A percentile compares a stretch with the other conserved stretches of the same genome.
These are phyloP conservation scores for Acanthamoeba pearcei DNA, from an alignment of 208 protist genomes.

Conservation along the genomic window DNA sequence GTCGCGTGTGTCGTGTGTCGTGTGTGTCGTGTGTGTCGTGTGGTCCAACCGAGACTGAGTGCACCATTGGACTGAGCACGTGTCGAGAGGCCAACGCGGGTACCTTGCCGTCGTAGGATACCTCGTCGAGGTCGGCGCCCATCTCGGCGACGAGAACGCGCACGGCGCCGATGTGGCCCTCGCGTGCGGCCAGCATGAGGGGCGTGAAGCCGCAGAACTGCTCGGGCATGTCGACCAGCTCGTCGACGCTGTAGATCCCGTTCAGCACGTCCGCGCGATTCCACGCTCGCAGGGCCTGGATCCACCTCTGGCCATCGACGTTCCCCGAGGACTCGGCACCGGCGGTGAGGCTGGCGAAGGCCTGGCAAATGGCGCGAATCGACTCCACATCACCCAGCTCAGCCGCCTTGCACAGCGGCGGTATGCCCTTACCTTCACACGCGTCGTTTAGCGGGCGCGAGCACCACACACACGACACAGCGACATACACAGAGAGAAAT, in stretches of 20 bases:
- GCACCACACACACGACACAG: neutral
- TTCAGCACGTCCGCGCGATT: neutral
- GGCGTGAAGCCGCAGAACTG: constrained; percentile 29
- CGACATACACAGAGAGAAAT: neutral
- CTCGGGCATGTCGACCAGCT: neutral
- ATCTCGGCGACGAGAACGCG: neutral
- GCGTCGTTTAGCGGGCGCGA: neutral
- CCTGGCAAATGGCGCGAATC: neutral
- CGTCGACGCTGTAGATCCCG: neutral
- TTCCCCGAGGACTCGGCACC: neutral
- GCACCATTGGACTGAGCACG: neutral
- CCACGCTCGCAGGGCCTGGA: neutral
- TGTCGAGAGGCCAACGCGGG: neutral
- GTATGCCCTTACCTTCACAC: constrained; percentile 16
- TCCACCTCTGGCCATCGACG: neutral
- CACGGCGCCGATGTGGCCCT: neutral
- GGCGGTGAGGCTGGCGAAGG: neutral
- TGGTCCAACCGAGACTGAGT: neutral
- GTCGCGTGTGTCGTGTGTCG: neutral
- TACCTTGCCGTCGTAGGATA: constrained; percentile 20
- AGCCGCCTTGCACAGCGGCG: constrained; percentile 25
- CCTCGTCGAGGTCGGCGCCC: neutral
- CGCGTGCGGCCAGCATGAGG: constrained; percentile 12
- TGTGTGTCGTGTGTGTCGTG: neutral
- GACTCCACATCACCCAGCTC: constrained; percentile 21